Evolutionary conservation across 345 rosid species (phyloP), one percentile per base, ranked within the genome.

Genomic region (Bruguiera parviflora): DNA sequence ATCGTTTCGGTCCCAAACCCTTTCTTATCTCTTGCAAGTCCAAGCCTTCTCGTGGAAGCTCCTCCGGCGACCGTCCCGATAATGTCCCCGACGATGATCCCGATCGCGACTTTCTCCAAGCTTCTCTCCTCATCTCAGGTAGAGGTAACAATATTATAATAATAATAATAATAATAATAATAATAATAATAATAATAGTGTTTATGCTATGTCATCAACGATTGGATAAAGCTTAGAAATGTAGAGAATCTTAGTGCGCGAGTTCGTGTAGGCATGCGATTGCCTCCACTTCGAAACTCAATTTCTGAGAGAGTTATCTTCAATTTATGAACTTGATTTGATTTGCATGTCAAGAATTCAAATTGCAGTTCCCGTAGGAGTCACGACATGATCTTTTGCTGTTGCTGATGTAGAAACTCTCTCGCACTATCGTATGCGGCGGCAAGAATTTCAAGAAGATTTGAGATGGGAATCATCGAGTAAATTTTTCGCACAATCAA

Each of bases 91-190:
- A 71, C 56, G 80, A 78, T 69, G 80, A 82, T 64, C 75, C 66
- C 71, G 86, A 83, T 71, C 72, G 58, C 11, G 77, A 79, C 69
- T 91, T 76, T 65, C 89, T 91, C 56, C 83, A 81, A 57, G 97
- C 98, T 43, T 84, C 95, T 59, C 85, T 94, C 78, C 97, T 89
- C 77, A 66, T 85, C 28, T 75, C 94, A 85, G 98, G 98, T 89
- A 22, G 18, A 43, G 18, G 16, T 43, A 13, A 19, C 49, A 43
- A 11, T 43, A 43, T 37, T 37, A 8, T n/a, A n/a, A n/a, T n/a
- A n/a, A n/a, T n/a, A n/a, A n/a, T 35, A 5, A 35, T 35, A 35
- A 35, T 35, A 32, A 4, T 32, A 32, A 4, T 32, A 32, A 4
- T 37, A 37, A 8, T 39, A 39, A 2, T 39, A 39, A 2, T 32